Evolutionary conservation across 2,329 filamentous ascomycete species (phyloP).

Genomic region (Helotiales sp.): DNA sequence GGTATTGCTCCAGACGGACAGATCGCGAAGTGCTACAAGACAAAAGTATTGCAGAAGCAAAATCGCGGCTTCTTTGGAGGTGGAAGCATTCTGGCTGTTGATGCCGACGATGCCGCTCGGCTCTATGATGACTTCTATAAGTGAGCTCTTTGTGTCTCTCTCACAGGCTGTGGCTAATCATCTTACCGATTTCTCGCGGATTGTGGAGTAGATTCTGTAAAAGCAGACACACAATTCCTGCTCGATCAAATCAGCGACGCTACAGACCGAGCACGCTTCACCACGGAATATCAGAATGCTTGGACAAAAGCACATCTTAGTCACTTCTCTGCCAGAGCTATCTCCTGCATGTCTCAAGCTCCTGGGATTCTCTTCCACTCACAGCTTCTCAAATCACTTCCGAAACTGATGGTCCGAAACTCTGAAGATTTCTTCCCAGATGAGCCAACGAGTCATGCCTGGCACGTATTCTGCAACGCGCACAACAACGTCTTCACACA

Average conservation of each 20-base stretch:
- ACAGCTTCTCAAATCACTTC: conserved; percentile 73
- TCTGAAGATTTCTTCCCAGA: conserved; percentile 92
- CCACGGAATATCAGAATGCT: conserved; percentile 76
- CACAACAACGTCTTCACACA: conserved; percentile 83
- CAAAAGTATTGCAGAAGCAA: conserved; percentile 51
- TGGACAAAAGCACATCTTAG: conserved; percentile 79
- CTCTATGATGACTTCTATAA: conserved; percentile 92
- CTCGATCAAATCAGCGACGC: conserved; percentile 74
- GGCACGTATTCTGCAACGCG: conserved; percentile 95
- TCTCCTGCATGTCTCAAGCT: conserved; percentile 93
- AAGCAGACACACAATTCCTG: conserved; percentile 80
- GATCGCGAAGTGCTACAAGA: conserved; percentile 78
- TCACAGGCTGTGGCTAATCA: not conserved
- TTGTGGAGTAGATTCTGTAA: no score
- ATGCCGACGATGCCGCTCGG: conserved; percentile 68
- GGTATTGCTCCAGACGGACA: conserved; percentile 75
- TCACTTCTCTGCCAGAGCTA: conserved; percentile 74
- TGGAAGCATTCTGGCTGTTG: conserved; percentile 71
- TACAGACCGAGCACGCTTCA: conserved; percentile 68
- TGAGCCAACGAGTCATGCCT: conserved; percentile 77
- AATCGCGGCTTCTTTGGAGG: conserved; percentile 53
- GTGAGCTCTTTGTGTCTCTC: conserved; percentile 67
- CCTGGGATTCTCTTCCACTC: conserved; percentile 85
- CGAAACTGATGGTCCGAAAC: conserved; percentile 75
- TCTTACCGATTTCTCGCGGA: conserved; percentile 8